A percentile compares a stretch with the other conserved stretches of the same genome.
phyloP scores from a whole-genome alignment of 225 moss, liverwort and hornwort species.

The Rhytidiadelphus loreus region DNA sequence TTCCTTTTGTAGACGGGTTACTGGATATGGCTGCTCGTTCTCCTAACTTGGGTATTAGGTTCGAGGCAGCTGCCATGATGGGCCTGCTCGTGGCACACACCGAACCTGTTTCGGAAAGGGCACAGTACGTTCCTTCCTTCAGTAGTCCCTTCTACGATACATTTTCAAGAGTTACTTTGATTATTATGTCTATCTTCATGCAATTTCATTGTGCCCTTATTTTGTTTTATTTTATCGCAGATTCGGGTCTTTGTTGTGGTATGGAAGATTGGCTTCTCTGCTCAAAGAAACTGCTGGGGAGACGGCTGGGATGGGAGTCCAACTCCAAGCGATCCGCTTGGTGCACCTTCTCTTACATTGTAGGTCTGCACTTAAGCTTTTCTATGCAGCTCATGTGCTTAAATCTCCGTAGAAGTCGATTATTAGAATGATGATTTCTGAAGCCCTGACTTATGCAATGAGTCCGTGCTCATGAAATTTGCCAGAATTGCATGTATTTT shows the following conservation, averaged over 20 bases:
- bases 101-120: conserved; percentile 63
- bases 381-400: neutral
- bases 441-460: neutral
- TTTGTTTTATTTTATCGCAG: conserved; percentile 18
- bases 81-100: conserved; percentile 67
- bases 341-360: conserved; percentile 96
- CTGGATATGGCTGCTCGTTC: conserved; percentile 43
- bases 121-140: conserved; percentile 40
- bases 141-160: neutral
- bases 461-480: neutral
- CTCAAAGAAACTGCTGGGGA: conserved; percentile 43
- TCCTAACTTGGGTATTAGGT: conserved; percentile 43
- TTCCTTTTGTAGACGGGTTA: conserved; percentile 54
- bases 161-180: neutral
- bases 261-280: conserved; percentile 44
- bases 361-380: conserved; percentile 52
- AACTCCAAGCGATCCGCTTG: conserved; percentile 74
- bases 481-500: neutral
- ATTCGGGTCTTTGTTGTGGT: conserved; percentile 60
- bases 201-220: neutral
- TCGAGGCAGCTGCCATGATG: conserved; percentile 63
- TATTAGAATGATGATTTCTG: neutral
- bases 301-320: conserved; percentile 51
- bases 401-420: neutral
- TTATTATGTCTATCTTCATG: neutral